phyloP scores from a whole-genome alignment of 2,329 filamentous ascomycete species.

The Microcyclospora pomicola region DNA sequence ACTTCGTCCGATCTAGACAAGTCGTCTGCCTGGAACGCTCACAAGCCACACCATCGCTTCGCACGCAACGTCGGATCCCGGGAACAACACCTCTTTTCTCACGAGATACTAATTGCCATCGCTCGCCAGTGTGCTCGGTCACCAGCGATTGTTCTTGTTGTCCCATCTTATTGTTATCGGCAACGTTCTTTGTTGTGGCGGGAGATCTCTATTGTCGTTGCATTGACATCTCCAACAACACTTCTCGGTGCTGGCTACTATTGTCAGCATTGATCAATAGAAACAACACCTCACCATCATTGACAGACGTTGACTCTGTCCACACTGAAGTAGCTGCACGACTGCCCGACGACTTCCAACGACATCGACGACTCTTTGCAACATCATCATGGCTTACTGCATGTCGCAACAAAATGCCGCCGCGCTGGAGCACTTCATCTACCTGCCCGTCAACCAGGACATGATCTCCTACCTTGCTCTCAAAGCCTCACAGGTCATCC shows the following conservation, averaged over 20 bases:
- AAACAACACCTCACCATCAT: too few species aligned
- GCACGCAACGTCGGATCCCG: slow-evolving; percentile 10
- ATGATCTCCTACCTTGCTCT: slow-evolving; percentile 68
- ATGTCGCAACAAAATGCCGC: slow-evolving; percentile 47
- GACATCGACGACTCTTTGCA: slow-evolving; percentile 6
- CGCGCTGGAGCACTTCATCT: slow-evolving; percentile 69
- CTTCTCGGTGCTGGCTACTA: slow-evolving; percentile 2
- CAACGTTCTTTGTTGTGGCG: background rate
- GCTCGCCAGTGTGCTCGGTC: slow-evolving; percentile 6
- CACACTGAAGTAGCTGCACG: too few species aligned
- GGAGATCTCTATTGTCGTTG: slow-evolving; percentile 3
- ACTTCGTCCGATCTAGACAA: slow-evolving; percentile 13
- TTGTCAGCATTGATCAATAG: too few species aligned
- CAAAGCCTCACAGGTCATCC: slow-evolving; percentile 64
- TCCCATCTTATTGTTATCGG: slow-evolving; percentile 3
- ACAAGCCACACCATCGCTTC: slow-evolving; percentile 15
- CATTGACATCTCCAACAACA: slow-evolving; percentile 2
- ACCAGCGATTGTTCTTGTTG: slow-evolving; percentile 1
- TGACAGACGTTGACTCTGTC: too few species aligned
- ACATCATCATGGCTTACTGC: slow-evolving; percentile 31
- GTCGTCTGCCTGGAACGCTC: slow-evolving; percentile 9
- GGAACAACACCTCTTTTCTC: slow-evolving; percentile 2
- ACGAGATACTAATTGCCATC: slow-evolving; percentile 1
- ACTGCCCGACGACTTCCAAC: background rate
- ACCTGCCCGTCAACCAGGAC: slow-evolving; percentile 55